Conservation (phyloP, 306 rosid species). For the Bauhinia variegata region DNA sequence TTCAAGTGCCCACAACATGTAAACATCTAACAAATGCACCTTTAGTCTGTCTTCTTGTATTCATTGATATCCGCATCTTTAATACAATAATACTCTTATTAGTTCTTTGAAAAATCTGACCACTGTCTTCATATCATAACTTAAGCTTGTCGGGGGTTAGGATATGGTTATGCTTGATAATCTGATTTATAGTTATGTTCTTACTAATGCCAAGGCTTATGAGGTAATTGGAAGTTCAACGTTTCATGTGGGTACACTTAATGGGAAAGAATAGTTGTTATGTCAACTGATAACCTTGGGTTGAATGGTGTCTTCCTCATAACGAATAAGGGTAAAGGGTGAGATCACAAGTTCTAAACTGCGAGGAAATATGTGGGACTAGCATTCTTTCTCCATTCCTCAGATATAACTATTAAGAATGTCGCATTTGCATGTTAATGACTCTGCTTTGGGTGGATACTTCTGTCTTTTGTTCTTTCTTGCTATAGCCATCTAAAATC, state of each 20-base stretch:
- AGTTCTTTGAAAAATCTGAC: not conserved
- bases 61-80: conserved; percentile 1
- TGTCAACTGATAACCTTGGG: conserved; percentile 20
- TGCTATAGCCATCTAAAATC: conserved; percentile 14
- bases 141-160: not conserved
- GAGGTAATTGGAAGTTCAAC: not conserved
- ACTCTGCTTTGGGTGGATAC: not conserved
- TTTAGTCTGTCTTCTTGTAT: not conserved
- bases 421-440: conserved; percentile 10
- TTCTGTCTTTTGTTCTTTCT: not conserved
- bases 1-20: conserved; percentile 95
- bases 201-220: not conserved
- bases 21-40: conserved; percentile 30
- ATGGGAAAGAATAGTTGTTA: not conserved
- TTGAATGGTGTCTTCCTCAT: not conserved
- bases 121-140: not conserved
- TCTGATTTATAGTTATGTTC: not conserved
- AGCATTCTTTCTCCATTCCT: too few relatives aligned
- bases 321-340: not conserved
- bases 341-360: not conserved
- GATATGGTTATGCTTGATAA: not conserved
- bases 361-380: too few relatives aligned
- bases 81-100: not conserved
- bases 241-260: not conserved
- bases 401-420: too few relatives aligned